Conservation (phyloP, 768 basidiomycete genomes). For the Cubamyces sp. region DNA sequence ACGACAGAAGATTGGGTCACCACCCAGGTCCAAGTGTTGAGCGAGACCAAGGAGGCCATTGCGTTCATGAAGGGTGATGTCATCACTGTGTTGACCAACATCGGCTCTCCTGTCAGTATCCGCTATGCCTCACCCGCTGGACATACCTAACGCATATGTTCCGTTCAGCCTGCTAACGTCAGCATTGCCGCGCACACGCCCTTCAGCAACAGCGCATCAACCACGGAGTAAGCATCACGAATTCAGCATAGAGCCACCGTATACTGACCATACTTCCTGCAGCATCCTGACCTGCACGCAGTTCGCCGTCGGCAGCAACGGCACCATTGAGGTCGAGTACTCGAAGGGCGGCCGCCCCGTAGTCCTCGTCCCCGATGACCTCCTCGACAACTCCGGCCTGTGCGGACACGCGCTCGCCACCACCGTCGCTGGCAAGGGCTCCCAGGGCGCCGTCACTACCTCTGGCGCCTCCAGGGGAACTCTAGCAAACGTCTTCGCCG, state of each 20-base stretch:
- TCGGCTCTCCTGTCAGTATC: conserved; percentile 67
- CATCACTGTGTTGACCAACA: conserved; percentile 66
- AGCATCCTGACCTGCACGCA: conserved; percentile 70
- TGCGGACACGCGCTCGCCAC: conserved; percentile 34
- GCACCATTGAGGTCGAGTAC: conserved; percentile 65
- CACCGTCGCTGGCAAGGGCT: neutral
- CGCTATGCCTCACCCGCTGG: neutral
- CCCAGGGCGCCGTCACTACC: conserved; percentile 4
- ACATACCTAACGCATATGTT: neutral
- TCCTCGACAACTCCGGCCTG: conserved; percentile 42
- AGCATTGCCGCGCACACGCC: conserved; percentile 63
- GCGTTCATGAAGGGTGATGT: conserved; percentile 68
- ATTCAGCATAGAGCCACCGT: neutral
- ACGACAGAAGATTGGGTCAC: conserved; percentile 50
- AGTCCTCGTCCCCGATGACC: conserved; percentile 51
- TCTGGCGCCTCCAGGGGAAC: neutral
- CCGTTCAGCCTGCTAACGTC: conserved; percentile 55
- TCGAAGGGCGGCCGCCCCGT: conserved; percentile 62
- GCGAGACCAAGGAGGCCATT: conserved; percentile 53
- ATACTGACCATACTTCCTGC: conserved; percentile 15
- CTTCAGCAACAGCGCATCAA: conserved; percentile 50
- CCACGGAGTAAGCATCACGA: conserved; percentile 53
- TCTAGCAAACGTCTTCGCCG: neutral
- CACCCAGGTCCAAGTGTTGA: conserved; percentile 55
- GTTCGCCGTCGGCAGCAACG: conserved; percentile 69